Evolutionary conservation across 768 basidiomycete genomes (phyloP), one percentile per base, ranked within the genome.

Genomic region (Amanita rimosa): DNA sequence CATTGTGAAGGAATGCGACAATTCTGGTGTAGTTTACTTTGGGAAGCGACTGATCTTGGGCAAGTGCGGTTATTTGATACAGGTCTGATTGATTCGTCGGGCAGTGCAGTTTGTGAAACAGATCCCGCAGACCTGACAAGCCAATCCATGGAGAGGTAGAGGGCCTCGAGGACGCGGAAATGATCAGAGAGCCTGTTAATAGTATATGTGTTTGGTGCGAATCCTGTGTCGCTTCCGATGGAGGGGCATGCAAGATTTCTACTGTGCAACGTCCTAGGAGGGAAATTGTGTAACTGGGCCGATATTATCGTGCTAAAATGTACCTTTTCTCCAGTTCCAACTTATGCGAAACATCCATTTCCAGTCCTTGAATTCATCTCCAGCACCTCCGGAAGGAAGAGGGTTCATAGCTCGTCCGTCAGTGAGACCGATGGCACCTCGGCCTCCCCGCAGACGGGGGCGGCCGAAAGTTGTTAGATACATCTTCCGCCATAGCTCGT

Each of bases 311-410:
- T 19, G 40, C 31, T 16, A n/a, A 19, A 24, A 46, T 48, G 71
- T 54, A 88, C 87, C 87, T 64, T 66, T 83, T 60, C 74, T 75
- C 87, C 87, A 90, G 55, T 89, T 89, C 13, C 79, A 79, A 55
- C 83, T 86, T 53, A 88, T 83, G 48, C 84, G 74, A 62, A 87
- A 89, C 85, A 89, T 87, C 76, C 78, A 84, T 62, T 85, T 88
- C 86, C 86, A 90, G 58, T 86, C 79, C 58, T 72, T 76, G 40
- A 64, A 50, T 16, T 64, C 58, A 16, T 68, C 64, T 26, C 58
- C 56, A 51, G 64, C 53, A 4, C 67, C 74, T 59, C 80, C 64
- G 22, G 69, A 71, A 9, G 84, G 85, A 24, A 89, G 64, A 2
- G 74, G 68, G 56, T 70, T 79, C 19, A 81, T 62, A 58, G 78